phyloP scores from a whole-genome alignment of 1,284 basidiomycete genomes.

The Cystobasidiaceae sp. region DNA sequence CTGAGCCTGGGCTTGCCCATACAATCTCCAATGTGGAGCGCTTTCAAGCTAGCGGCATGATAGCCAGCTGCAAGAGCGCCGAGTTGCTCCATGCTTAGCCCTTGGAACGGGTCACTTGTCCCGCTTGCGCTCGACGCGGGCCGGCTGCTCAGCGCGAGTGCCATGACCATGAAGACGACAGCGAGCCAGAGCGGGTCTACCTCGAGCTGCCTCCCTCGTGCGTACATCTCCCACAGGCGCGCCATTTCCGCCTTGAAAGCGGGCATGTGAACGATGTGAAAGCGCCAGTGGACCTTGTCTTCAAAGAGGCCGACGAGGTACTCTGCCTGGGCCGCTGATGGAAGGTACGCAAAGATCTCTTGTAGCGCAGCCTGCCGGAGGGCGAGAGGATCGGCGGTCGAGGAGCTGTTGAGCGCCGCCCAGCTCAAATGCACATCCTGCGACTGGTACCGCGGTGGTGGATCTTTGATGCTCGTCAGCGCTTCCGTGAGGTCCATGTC shows the following conservation, averaged over 20 bases:
- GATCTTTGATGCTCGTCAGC: constrained; percentile 35
- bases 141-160: constrained; percentile 39
- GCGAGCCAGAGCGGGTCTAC: constrained; percentile 40
- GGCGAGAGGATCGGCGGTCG: constrained; percentile 29
- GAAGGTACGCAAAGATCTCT: constrained; percentile 38
- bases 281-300: constrained; percentile 37
- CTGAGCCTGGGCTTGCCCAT: constrained; percentile 38
- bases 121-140: constrained; percentile 31
- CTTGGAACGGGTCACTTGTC: constrained; percentile 34
- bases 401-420: constrained; percentile 34
- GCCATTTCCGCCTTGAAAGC: constrained; percentile 35
- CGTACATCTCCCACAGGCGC: constrained; percentile 35
- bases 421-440: constrained; percentile 35
- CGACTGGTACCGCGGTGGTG: constrained; percentile 34
- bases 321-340: constrained; percentile 31
- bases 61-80: constrained; percentile 36
- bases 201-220: constrained; percentile 29
- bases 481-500: constrained; percentile 35
- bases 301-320: constrained; percentile 33
- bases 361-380: constrained; percentile 32
- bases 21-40: constrained; percentile 38
- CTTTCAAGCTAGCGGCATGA: constrained; percentile 37
- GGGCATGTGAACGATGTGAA: constrained; percentile 32
- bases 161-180: constrained; percentile 37
- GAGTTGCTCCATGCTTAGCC: constrained; percentile 33